Conservation (phyloP, 257 asterid species). For the Rauvolfia tetraphylla region DNA sequence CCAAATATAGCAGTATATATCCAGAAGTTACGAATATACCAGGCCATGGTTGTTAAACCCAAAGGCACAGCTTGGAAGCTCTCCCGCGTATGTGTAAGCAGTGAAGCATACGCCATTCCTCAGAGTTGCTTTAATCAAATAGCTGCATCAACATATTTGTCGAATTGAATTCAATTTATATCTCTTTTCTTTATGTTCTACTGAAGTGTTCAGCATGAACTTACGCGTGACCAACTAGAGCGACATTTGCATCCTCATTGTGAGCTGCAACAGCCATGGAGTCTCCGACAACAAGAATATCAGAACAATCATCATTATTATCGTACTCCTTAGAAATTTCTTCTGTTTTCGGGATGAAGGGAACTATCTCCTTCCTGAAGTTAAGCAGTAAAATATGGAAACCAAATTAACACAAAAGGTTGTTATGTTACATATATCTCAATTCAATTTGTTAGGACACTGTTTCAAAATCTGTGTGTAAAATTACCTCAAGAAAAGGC, state of each 20-base stretch:
- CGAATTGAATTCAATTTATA: neutral
- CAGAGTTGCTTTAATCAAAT: constrained; percentile 50
- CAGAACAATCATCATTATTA: constrained; percentile 65
- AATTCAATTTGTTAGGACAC: neutral
- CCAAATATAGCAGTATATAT: neutral
- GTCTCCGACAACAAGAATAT: constrained; percentile 63
- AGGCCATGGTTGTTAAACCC: constrained; percentile 77
- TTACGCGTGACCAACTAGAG: constrained; percentile 79
- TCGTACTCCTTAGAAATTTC: constrained; percentile 11
- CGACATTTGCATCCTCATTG: constrained; percentile 90
- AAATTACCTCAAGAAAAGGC: constrained; percentile 60
- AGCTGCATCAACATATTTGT: neutral
- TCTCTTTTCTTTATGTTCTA: neutral
- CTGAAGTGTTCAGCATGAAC: too few species aligned
- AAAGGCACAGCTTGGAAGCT: constrained; percentile 93
- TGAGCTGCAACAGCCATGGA: constrained; percentile 85
- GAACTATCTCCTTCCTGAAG: constrained; percentile 82
- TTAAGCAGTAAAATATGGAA: constrained; percentile 72
- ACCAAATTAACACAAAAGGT: neutral
- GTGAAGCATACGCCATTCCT: constrained; percentile 54
- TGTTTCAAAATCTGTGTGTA: too few species aligned
- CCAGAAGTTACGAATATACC: constrained; percentile 32
- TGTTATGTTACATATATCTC: neutral
- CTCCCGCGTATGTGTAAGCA: constrained; percentile 94
- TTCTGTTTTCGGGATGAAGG: constrained; percentile 41